These are phyloP conservation scores for Nephelium lappaceum DNA, from an alignment of 345 rosid genomes.

Conservation along the genomic window DNA sequence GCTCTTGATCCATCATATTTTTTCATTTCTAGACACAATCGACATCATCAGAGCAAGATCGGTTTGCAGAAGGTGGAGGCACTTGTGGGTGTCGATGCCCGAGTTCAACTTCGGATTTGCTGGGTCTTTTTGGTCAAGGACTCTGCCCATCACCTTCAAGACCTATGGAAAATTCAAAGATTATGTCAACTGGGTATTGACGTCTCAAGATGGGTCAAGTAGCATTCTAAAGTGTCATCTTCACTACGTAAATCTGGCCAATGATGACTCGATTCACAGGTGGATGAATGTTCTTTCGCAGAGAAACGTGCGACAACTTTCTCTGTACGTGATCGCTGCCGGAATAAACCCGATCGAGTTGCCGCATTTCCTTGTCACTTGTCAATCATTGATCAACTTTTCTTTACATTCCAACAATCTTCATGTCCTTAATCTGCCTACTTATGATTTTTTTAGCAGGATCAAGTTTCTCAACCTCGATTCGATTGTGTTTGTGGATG, in stretches of 20 bases:
- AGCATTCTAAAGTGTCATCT: not conserved
- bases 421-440: not conserved
- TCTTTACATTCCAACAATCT: not conserved
- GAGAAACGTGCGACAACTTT: not conserved
- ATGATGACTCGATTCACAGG: not conserved
- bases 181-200: constrained; percentile 1
- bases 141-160: no score
- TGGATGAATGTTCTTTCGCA: not conserved
- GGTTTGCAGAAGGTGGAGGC: no score
- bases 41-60: no score
- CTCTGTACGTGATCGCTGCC: not conserved
- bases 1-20: no score
- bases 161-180: not conserved
- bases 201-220: not conserved
- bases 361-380: not conserved
- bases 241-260: not conserved
- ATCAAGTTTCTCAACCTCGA: not conserved
- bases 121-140: no score
- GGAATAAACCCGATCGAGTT: not conserved
- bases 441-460: not conserved
- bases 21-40: no score
- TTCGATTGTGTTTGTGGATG: no score
- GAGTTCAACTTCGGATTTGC: no score
- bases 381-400: not conserved
- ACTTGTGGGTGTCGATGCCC: no score